phyloP scores from a whole-genome alignment of 768 basidiomycete species.

The Coprinopsis marcescibilis region DNA sequence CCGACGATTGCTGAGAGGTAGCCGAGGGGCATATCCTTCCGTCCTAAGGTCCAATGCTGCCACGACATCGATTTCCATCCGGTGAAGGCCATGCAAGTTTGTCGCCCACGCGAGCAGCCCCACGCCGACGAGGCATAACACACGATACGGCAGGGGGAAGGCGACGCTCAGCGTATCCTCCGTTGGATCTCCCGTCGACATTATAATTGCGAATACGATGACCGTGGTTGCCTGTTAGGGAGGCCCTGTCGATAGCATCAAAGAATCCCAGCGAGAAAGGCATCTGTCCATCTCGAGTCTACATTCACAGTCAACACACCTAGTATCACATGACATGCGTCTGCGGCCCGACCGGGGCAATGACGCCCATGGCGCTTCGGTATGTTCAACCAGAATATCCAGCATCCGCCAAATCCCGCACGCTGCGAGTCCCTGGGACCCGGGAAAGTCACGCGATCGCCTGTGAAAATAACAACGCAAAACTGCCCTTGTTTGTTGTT shows the following conservation, averaged over 20 bases:
- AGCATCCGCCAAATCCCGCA: too few relatives aligned
- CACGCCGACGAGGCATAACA: conserved; percentile 69
- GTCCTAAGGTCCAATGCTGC: conserved; percentile 62
- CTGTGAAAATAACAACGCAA: too few relatives aligned
- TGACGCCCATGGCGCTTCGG: too few relatives aligned
- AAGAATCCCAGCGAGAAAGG: not conserved
- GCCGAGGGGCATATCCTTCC: conserved; percentile 21
- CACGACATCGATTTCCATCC: conserved; percentile 68
- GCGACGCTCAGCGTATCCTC: conserved; percentile 28
- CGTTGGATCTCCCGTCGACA: conserved; percentile 10
- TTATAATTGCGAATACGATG: not conserved
- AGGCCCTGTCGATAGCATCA: not conserved
- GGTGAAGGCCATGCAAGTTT: conserved; percentile 81
- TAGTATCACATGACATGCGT: conserved; percentile 1
- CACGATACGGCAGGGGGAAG: conserved; percentile 92
- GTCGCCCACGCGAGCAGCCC: conserved; percentile 90
- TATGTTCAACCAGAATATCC: too few relatives aligned
- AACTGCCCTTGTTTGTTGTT: not conserved
- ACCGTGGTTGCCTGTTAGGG: not conserved
- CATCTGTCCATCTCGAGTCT: not conserved
- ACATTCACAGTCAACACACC: not conserved
- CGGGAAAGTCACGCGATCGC: too few relatives aligned
- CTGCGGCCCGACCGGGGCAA: too few relatives aligned
- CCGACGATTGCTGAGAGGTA: conserved; percentile 4
- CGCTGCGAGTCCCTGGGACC: too few relatives aligned